Conservation (phyloP, 148 eudicot species). For the Dianthus caryophyllus region DNA sequence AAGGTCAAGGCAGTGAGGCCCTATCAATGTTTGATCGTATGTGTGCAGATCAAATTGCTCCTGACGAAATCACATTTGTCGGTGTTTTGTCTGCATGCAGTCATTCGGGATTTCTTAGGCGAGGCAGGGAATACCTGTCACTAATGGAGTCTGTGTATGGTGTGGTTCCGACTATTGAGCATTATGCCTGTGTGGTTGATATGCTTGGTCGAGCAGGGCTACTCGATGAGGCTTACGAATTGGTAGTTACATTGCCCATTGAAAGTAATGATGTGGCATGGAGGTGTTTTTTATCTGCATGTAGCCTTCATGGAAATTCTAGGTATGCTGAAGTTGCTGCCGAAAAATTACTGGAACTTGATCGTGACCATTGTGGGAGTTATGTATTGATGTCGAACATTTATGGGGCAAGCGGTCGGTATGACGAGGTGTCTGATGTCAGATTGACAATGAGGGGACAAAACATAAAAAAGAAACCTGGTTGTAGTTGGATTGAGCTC, state of each 20-base stretch:
- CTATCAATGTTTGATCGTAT: slow-evolving; percentile 44
- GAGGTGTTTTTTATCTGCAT: slow-evolving; percentile 69
- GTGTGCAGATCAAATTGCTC: slow-evolving; percentile 40
- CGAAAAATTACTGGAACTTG: slow-evolving; percentile 42
- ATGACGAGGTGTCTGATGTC: slow-evolving; percentile 58
- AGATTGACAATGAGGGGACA: slow-evolving; percentile 57
- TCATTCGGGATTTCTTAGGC: slow-evolving; percentile 53
- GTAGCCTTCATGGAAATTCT: slow-evolving; percentile 51
- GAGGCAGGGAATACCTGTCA: slow-evolving; percentile 46
- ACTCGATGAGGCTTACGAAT: slow-evolving; percentile 54
- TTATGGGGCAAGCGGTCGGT: slow-evolving; percentile 56
- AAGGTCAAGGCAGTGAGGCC: slow-evolving; percentile 57
- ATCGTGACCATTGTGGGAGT: slow-evolving; percentile 69
- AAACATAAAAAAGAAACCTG: slow-evolving; percentile 55
- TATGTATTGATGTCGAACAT: slow-evolving; percentile 66
- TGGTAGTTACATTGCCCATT: slow-evolving; percentile 49
- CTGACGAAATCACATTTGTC: slow-evolving; percentile 56
- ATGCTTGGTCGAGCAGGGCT: slow-evolving; percentile 78
- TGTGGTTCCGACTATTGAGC: slow-evolving; percentile 52
- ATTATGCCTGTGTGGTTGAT: slow-evolving; percentile 70
- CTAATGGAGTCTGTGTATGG: slow-evolving; percentile 51
- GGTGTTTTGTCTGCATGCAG: slow-evolving; percentile 66
- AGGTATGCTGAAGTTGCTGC: slow-evolving; percentile 56
- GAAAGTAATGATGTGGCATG: slow-evolving; percentile 58
- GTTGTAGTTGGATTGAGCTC: slow-evolving; percentile 70